Evolutionary conservation across 2,329 filamentous ascomycete species (phyloP).

Genomic region (Colletotrichum australisinense): DNA sequence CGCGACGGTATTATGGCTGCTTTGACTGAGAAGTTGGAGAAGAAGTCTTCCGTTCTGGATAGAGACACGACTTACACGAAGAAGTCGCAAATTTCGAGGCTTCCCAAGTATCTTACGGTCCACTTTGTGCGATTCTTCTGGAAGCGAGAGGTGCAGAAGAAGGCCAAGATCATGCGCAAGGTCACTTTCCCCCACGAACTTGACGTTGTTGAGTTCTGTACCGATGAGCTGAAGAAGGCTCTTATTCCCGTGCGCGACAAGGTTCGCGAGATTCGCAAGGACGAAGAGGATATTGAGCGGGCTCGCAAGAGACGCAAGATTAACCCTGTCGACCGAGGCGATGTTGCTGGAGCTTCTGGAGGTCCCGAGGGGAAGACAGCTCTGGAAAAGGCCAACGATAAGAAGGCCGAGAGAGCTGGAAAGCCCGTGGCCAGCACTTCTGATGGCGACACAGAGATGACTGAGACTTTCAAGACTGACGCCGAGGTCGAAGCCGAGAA

Average conservation of each 20-base stretch:
- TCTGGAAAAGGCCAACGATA: constrained; percentile 57
- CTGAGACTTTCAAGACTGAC: constrained; percentile 88
- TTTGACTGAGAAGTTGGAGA: constrained; percentile 90
- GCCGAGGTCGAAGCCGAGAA: constrained; percentile 91
- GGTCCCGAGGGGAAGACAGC: constrained; percentile 61
- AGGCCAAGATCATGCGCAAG: constrained; percentile 99
- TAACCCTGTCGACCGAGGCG: constrained; percentile 58
- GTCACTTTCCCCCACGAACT: constrained; percentile 95
- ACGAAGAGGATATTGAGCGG: constrained; percentile 92
- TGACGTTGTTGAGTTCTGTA: constrained; percentile 94
- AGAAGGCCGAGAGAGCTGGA: constrained; percentile 50
- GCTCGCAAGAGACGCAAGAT: constrained; percentile 91
- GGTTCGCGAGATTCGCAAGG: constrained; percentile 93
- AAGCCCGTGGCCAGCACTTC: constrained; percentile 50
- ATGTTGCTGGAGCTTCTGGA: constrained; percentile 56
- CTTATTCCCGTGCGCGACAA: constrained; percentile 95
- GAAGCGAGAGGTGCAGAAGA: constrained; percentile 95
- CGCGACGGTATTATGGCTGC: constrained; percentile 87
- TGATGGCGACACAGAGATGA: constrained; percentile 79
- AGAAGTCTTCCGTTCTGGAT: constrained; percentile 81
- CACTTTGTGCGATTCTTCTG: constrained; percentile 99
- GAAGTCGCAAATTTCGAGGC: constrained; percentile 85
- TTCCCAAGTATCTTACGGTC: constrained; percentile 95
- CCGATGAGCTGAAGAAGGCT: constrained; percentile 84
- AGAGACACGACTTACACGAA: constrained; percentile 90